Evolutionary conservation across 768 basidiomycete genomes (phyloP).

Genomic region (Asterophora parasitica): DNA sequence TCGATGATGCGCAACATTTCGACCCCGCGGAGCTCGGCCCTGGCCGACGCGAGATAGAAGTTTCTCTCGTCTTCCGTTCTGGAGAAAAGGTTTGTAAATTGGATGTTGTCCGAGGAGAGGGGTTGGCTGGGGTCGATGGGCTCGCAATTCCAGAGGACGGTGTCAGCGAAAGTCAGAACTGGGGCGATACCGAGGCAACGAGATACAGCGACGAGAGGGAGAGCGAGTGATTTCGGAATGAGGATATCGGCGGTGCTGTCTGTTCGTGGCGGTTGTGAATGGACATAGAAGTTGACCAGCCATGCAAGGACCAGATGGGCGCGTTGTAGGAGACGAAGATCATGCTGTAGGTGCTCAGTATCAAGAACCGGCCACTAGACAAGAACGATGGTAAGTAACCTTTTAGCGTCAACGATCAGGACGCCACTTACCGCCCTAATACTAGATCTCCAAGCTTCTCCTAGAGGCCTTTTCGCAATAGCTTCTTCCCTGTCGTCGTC

Average conservation of each 20-base stretch:
- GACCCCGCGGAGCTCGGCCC: constrained; percentile 81
- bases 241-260: constrained; percentile 34
- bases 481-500: constrained; percentile 49
- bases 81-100: constrained; percentile 73
- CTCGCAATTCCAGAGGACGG: constrained; percentile 91
- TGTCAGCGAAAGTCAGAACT: constrained; percentile 92
- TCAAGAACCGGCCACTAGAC: constrained; percentile 69
- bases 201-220: constrained; percentile 77
- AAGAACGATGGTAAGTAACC: constrained; percentile 11
- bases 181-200: constrained; percentile 81
- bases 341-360: constrained; percentile 43
- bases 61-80: constrained; percentile 76
- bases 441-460: constrained; percentile 64
- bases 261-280: constrained; percentile 54
- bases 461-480: constrained; percentile 41
- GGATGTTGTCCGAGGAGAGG: constrained; percentile 69
- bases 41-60: constrained; percentile 84
- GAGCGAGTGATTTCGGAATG: constrained; percentile 72
- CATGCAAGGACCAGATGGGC: constrained; percentile 89
- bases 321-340: constrained; percentile 66
- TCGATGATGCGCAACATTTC: constrained; percentile 85
- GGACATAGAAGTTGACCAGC: constrained; percentile 86
- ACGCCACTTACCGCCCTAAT: constrained; percentile 55
- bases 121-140: constrained; percentile 53
- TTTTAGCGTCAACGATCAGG: constrained; percentile 5